These are phyloP conservation scores for Ustilago tritici DNA, from an alignment of 1,284 basidiomycete species.

Conservation along the genomic window DNA sequence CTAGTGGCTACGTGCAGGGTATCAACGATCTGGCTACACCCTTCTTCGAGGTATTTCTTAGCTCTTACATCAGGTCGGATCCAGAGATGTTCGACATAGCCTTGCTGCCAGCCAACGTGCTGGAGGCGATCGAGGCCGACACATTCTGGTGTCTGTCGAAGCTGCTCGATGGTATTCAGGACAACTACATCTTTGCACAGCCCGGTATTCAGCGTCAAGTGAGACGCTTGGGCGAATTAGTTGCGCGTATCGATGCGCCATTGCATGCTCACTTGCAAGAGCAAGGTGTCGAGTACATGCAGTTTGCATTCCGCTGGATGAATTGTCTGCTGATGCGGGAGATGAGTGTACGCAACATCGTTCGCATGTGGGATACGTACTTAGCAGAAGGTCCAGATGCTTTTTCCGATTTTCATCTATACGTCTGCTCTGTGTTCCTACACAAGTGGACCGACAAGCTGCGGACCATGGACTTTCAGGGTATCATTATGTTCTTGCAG, in stretches of 20 bases:
- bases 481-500: slow-evolving; percentile 99
- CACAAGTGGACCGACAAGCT: slow-evolving; percentile 66
- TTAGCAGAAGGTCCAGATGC: slow-evolving; percentile 68
- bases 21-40: slow-evolving; percentile 70
- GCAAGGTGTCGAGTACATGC: slow-evolving; percentile 69
- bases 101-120: slow-evolving; percentile 54
- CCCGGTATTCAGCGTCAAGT: slow-evolving; percentile 68
- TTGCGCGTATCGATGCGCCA: slow-evolving; percentile 66
- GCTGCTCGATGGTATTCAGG: slow-evolving; percentile 68
- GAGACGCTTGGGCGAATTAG: slow-evolving; percentile 60
- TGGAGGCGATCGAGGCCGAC: slow-evolving; percentile 67
- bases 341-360: slow-evolving; percentile 69
- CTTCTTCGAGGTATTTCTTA: slow-evolving; percentile 68
- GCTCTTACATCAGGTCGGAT: slow-evolving; percentile 64
- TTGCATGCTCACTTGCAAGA: slow-evolving; percentile 64
- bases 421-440: slow-evolving; percentile 67
- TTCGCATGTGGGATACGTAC: slow-evolving; percentile 69
- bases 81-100: slow-evolving; percentile 65
- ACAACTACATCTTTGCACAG: slow-evolving; percentile 69
- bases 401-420: slow-evolving; percentile 68
- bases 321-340: slow-evolving; percentile 70
- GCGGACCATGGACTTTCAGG: slow-evolving; percentile 72
- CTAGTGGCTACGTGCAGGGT: slow-evolving; percentile 69
- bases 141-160: slow-evolving; percentile 69
- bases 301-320: slow-evolving; percentile 70